Base-by-base conservation (phyloP, 306 rosid species). In the Acacia melanoxylon region DNA sequence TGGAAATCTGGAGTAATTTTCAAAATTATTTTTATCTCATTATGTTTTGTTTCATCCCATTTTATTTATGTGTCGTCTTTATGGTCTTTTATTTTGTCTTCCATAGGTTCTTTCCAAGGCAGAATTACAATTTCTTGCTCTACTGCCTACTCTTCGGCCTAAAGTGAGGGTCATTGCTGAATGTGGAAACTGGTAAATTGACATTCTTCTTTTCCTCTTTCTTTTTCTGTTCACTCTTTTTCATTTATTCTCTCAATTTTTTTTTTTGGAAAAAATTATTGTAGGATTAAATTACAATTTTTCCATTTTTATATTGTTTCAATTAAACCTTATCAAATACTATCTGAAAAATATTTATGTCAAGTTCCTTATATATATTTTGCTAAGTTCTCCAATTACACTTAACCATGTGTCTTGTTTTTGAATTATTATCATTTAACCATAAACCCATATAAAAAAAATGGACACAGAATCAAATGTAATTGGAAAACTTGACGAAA, bases 131-230 rank as follows among this genome's bases (percentile, higher is more conserved):
- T 95, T 95, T 84, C 98, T 95, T 42, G 95, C 98, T 33, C 77
- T 95, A 78, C 87, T 95, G 41, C 99, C 97, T 13, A 77, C 93
- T 16, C 93, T 92, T 35, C 82, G 98, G 81, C 99, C 99, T 25
- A 89, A 87, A 84, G 98, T 93, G 85, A 89, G 99, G 88, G 98
- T 93, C 85, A 89, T 95, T 72, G 99, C 98, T 5, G 98, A 95
- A 82, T 95, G 99, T 4, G 98, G 98, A 88, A 93, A 90, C 86
- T 95, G 99, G 98, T 92, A 86, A 72, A 15, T 63, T 11, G 37
- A 41, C 51, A 20, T 37, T 14, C 22, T 29, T 51, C 65, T 22
- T 25, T 75, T 40, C 27, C 51, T 75, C 2, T 19, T 27, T 75
- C 41, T 40, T 40, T 40, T 40, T 10, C 16, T 35, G 8, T 10